Percentiles rank a stretch among this genome's conserved stretches.
Evolutionary conservation across 306 rosid species (phyloP).

Genomic region (Pyrus communis): DNA sequence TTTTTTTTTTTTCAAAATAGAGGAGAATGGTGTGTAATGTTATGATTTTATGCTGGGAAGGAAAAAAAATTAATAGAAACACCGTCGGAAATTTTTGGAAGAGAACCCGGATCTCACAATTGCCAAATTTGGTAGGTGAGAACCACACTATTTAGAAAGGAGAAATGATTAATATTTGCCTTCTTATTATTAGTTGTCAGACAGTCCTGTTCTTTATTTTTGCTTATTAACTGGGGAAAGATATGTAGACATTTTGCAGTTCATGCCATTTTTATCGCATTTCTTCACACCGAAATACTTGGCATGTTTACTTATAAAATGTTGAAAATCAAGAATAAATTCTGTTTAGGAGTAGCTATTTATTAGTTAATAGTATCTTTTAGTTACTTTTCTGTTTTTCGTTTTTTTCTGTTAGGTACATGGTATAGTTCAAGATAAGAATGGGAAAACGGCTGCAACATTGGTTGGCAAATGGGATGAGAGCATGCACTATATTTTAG

Average conservation of each 20-base stretch:
- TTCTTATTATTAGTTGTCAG: not conserved
- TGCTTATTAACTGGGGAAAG: not conserved
- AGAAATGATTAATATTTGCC: not conserved
- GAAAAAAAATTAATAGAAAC: not conserved
- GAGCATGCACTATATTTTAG: constrained; percentile 77
- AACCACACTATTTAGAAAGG: not conserved
- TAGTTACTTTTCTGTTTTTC: too few species aligned
- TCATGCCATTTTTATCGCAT: not conserved
- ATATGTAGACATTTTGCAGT: not conserved
- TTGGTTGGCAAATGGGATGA: constrained; percentile 98
- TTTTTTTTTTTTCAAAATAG: not conserved
- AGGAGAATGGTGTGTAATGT: not conserved
- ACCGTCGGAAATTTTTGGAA: not conserved
- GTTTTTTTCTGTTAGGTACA: constrained; percentile 45
- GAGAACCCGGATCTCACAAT: not conserved
- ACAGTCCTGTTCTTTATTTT: not conserved
- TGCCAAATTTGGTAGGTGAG: not conserved
- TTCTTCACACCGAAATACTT: not conserved
- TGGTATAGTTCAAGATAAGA: constrained; percentile 76
- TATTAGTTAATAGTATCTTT: not conserved
- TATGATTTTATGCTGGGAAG: not conserved
- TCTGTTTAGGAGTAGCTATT: not conserved
- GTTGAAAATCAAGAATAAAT: not conserved
- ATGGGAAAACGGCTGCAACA: constrained; percentile 80
- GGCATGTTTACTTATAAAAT: not conserved